Base-by-base conservation (phyloP, 2,329 filamentous ascomycete species). In the Phaeosphaeria sp. region DNA sequence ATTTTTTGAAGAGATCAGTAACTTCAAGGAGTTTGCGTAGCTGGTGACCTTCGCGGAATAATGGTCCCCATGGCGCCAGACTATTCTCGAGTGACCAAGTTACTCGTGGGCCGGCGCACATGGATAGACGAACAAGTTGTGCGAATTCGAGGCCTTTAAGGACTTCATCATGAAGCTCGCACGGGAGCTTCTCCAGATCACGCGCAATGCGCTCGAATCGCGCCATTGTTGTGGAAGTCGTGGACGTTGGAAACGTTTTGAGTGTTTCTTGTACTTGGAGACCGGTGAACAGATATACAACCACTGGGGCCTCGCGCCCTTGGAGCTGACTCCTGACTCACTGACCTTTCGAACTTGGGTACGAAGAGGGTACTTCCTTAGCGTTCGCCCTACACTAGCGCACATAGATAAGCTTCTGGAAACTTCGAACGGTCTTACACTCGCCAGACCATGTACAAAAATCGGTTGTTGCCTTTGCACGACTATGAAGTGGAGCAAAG, bases 61-160 rank as follows among this genome's bases (percentile, higher is more conserved):
- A 59, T 5, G 39, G 18, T 6, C 41, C 22, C 59, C 55, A 61
- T 13, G 30, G 30, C 23, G 59, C 50, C 6, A 25, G 46, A 36
- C 55, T 61, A 20, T 61, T 44, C n/a, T 51, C 20, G 10, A 59
- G 41, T 1, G 59, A 61, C 59, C 52, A 61, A n/a, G 22, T 48
- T 17, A 61, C 41, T 15, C 55, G 49, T 5, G 59, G 30, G 2
- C 59, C 52, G 18, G 58, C 58, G 48, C 27, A 47, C 9, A 33
- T 25, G 6, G 52, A 61, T 15, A 61, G 42, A 7, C 52, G 55
- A 15, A 61, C 50, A 15, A 61, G 52, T 23, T 61, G 52, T 20
- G 49, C 43, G 27, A 58, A 61, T n/a, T 61, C 49, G 6, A 61
- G 52, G 11, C 50, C 52, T 5, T 13, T 20, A 3, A 61, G 33